A percentile compares a stretch with the other conserved stretches of the same genome.
These are phyloP conservation scores for Collybia nuda DNA, from an alignment of 768 basidiomycete species.

Conservation along the genomic window DNA sequence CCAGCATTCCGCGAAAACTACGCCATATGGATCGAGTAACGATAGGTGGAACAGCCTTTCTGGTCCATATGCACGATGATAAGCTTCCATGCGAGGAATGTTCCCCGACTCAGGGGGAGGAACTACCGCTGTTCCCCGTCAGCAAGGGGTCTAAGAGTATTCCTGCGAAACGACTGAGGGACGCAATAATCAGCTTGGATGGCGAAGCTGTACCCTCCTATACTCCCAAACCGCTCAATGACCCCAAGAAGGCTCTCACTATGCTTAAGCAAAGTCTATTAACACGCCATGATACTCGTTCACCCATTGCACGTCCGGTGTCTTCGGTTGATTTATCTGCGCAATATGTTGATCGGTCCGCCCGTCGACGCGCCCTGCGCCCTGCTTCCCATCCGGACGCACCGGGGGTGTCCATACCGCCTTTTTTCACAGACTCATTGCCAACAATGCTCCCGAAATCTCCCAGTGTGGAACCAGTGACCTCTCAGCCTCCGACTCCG, in stretches of 20 bases:
- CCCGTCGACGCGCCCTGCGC: slow-evolving; percentile 62
- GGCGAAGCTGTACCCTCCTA: slow-evolving; percentile 16
- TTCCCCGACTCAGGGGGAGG: slow-evolving; percentile 44
- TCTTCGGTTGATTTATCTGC: slow-evolving; percentile 11
- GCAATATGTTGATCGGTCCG: slow-evolving; percentile 68
- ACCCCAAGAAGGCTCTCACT: slow-evolving; percentile 66
- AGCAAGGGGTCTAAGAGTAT: slow-evolving; percentile 20
- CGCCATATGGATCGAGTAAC: slow-evolving; percentile 64
- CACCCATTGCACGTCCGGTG: slow-evolving; percentile 13
- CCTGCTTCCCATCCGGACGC: slow-evolving; percentile 51
- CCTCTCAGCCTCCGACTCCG: slow-evolving; percentile 45
- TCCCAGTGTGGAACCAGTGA: slow-evolving; percentile 18
- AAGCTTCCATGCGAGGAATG: slow-evolving; percentile 65
- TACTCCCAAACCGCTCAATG: slow-evolving; percentile 27
- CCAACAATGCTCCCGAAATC: slow-evolving; percentile 19
- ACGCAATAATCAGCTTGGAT: slow-evolving; percentile 23
- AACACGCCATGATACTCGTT: slow-evolving; percentile 39
- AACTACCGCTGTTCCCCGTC: slow-evolving; percentile 59
- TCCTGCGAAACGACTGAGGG: slow-evolving; percentile 25
- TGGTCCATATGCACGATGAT: slow-evolving; percentile 67
- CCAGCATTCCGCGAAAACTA: slow-evolving; percentile 67
- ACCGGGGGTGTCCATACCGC: slow-evolving; percentile 40
- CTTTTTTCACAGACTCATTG: slow-evolving; percentile 9
- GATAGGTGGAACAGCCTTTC: slow-evolving; percentile 70
- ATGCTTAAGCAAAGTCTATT: slow-evolving; percentile 66